Evolutionary conservation across 139 green algal species (phyloP).

Genomic region (Micromonas pusilla): DNA sequence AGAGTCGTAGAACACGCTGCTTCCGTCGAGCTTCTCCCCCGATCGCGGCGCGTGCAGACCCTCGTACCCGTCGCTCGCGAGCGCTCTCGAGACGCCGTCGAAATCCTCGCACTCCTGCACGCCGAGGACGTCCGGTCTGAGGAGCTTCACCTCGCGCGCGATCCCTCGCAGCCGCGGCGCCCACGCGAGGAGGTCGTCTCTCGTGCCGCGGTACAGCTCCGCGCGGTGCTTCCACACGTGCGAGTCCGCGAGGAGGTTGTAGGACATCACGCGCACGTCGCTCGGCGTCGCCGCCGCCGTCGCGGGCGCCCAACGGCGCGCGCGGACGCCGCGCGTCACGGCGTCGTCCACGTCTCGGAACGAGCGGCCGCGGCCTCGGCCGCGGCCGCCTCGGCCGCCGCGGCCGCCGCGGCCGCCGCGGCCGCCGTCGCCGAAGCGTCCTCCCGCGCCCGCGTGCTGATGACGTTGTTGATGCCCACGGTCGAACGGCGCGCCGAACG

Average conservation of each 20-base stretch:
- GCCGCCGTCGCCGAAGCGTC: no score
- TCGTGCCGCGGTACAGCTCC: conserved; percentile 54
- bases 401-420: no score
- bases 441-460: no score
- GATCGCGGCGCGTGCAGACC: conserved; percentile 39
- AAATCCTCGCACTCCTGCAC: conserved; percentile 73
- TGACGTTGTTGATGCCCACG: no score
- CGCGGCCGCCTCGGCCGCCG: no score
- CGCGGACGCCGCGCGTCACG: no score
- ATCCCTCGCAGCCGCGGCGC: conserved; percentile 33
- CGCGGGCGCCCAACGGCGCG: no score
- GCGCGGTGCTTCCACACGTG: conserved; percentile 49
- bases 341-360: no score
- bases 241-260: conserved; percentile 70
- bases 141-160: conserved; percentile 27
- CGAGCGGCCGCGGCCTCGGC: no score
- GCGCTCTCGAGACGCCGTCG: conserved; percentile 39
- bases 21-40: conserved; percentile 49
- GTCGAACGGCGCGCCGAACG: no score
- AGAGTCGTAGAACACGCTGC: conserved; percentile 62
- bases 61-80: conserved; percentile 45
- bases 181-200: conserved; percentile 50
- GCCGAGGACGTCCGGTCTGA: conserved; percentile 57
- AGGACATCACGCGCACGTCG: conserved; percentile 55
- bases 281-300: neutral